phyloP scores from a whole-genome alignment of 2,329 filamentous ascomycete species.

The Phyllosticta citrichinensis region DNA sequence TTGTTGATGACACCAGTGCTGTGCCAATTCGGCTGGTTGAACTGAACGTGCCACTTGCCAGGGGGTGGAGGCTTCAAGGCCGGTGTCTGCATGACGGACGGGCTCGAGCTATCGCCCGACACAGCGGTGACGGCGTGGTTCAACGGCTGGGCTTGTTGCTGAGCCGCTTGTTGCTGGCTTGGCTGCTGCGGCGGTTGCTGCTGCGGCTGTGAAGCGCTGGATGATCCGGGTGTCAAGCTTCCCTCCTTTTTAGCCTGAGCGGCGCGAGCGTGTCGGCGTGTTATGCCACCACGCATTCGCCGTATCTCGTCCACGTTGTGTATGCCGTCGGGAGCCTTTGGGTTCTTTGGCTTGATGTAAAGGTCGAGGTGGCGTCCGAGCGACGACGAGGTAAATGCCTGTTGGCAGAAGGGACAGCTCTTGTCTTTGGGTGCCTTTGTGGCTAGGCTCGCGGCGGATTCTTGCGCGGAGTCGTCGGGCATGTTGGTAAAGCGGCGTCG shows the following conservation, averaged over 20 bases:
- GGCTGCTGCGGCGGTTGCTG: constrained; percentile 13
- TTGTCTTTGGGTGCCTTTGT: constrained; percentile 64
- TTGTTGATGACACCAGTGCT: constrained; percentile 70
- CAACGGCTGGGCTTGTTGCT: constrained; percentile 14
- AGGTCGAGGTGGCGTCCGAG: constrained; percentile 88
- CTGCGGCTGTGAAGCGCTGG: constrained; percentile 32
- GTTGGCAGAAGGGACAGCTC: constrained; percentile 76
- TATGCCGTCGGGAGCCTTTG: constrained; percentile 73
- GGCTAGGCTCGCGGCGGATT: constrained; percentile 23
- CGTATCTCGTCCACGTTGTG: constrained; percentile 86
- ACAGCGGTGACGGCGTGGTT: constrained; percentile 14
- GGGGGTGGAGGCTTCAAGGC: constrained; percentile 21
- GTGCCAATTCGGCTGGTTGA: constrained; percentile 62
- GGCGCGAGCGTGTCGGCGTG: constrained; percentile 67
- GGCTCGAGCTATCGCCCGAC: constrained; percentile 18
- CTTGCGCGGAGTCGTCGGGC: constrained; percentile 29
- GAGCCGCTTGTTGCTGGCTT: constrained; percentile 6
- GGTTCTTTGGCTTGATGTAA: constrained; percentile 89
- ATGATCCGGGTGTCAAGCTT: constrained; percentile 45
- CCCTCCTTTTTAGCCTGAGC: constrained; percentile 48
- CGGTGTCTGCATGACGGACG: constrained; percentile 18
- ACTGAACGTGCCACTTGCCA: constrained; percentile 35
- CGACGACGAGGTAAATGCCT: constrained; percentile 87
- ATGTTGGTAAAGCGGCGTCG: constrained; percentile 13
- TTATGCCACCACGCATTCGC: constrained; percentile 75